Conservation (phyloP, 805 yeast genomes). For the Kuraishia capsulata region DNA sequence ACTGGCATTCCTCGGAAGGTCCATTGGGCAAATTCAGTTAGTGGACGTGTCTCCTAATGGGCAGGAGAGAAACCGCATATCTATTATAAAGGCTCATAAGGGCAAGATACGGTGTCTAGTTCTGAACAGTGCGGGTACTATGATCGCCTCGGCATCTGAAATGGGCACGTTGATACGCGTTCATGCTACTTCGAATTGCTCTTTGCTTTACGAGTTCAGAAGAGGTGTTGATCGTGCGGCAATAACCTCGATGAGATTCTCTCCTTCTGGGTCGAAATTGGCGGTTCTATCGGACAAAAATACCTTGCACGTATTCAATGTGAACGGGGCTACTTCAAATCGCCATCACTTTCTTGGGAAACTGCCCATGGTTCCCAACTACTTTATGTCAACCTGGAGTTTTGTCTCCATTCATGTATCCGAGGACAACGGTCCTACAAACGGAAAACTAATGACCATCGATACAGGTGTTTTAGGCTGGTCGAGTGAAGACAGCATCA, state of each 20-base stretch:
- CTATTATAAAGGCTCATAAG: slow-evolving; percentile 73
- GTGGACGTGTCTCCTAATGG: slow-evolving; percentile 65
- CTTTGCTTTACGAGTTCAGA: slow-evolving; percentile 73
- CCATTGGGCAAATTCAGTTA: slow-evolving; percentile 70
- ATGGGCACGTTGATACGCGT: slow-evolving; percentile 76
- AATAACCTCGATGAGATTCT: slow-evolving; percentile 76
- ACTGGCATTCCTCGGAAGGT: slow-evolving; percentile 71
- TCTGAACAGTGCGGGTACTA: slow-evolving; percentile 50
- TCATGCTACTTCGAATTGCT: slow-evolving; percentile 60
- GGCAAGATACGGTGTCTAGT: slow-evolving; percentile 55
- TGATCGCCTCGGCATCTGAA: slow-evolving; percentile 75
- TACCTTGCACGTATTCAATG: slow-evolving; percentile 78
- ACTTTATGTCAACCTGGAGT: slow-evolving; percentile 83
- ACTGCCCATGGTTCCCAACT: slow-evolving; percentile 54
- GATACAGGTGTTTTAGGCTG: slow-evolving; percentile 54
- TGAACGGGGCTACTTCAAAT: slow-evolving; percentile 22
- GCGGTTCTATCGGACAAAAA: slow-evolving; percentile 86
- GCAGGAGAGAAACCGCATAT: slow-evolving; percentile 52
- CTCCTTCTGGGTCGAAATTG: slow-evolving; percentile 63
- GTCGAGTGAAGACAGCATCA: slow-evolving; percentile 65
- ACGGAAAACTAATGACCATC: slow-evolving; percentile 13
- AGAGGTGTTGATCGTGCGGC: slow-evolving; percentile 84
- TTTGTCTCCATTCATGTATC: slow-evolving; percentile 61
- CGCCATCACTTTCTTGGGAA: slow-evolving; percentile 59
- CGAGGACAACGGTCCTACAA: no score